A percentile compares a stretch with the other conserved stretches of the same genome.
phyloP scores from a whole-genome alignment of 1,284 basidiomycete species.

The Schizophyllum amplum region DNA sequence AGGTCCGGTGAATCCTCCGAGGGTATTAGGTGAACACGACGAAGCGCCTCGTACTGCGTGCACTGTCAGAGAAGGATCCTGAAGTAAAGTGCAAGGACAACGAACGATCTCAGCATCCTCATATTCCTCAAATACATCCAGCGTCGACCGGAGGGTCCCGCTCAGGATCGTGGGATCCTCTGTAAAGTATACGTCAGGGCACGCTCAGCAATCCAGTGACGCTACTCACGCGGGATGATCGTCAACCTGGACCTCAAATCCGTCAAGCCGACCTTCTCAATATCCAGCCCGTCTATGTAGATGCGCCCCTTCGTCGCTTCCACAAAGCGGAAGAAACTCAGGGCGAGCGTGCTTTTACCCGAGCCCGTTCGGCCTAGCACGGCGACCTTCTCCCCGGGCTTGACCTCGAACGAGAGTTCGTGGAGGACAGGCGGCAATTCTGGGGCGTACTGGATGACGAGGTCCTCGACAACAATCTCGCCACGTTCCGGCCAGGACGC shows the following conservation, averaged over 20 bases:
- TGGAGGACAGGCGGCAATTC: constrained; percentile 85
- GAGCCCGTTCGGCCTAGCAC: constrained; percentile 83
- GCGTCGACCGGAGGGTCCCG: constrained; percentile 76
- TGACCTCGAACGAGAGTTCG: constrained; percentile 69
- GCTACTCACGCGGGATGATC: constrained; percentile 80
- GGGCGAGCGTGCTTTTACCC: constrained; percentile 84
- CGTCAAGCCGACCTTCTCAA: constrained; percentile 77
- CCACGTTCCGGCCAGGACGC: constrained; percentile 78
- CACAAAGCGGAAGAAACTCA: constrained; percentile 94
- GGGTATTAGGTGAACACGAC: constrained; percentile 81
- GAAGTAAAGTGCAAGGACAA: constrained; percentile 5
- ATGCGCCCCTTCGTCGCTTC: constrained; percentile 83
- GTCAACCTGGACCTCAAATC: constrained; percentile 81
- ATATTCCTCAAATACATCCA: constrained; percentile 91
- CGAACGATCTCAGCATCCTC: constrained; percentile 77
- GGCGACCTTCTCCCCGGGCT: constrained; percentile 78
- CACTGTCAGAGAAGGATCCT: constrained; percentile 1
- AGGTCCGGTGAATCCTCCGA: constrained; percentile 36
- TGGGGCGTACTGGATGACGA: constrained; percentile 86
- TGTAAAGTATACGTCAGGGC: constrained; percentile 3
- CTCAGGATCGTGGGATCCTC: constrained; percentile 83
- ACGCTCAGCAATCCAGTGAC: background rate
- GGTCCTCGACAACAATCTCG: constrained; percentile 68
- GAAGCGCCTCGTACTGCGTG: constrained; percentile 73
- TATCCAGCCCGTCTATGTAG: constrained; percentile 83